Conservation (phyloP, 2,329 filamentous ascomycete genomes). For the Colletotrichum endophyticum region DNA sequence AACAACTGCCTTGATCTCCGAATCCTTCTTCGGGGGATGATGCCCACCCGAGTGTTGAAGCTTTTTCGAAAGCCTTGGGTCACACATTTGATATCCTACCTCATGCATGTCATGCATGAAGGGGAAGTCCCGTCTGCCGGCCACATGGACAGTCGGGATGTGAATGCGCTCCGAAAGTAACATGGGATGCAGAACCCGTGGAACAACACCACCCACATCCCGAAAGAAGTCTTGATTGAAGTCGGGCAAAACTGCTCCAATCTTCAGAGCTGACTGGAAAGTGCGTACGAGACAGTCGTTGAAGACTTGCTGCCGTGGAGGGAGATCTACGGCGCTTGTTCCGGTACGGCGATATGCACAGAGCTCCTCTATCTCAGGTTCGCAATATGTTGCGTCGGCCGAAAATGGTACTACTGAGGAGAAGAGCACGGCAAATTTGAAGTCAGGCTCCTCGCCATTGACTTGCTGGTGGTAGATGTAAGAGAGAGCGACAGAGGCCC, state of each 20-base stretch:
- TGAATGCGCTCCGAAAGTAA: conserved; percentile 1
- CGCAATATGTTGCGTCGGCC: background rate
- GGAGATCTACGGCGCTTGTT: background rate
- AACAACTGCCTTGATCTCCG: conserved; percentile 8
- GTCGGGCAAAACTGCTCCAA: background rate
- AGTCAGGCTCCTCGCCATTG: background rate
- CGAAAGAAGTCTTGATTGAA: conserved; percentile 12
- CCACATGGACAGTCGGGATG: conserved; percentile 16
- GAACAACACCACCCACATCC: background rate
- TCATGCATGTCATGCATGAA: conserved; percentile 19
- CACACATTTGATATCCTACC: conserved; percentile 8
- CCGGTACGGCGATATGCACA: background rate
- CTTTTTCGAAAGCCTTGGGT: background rate
- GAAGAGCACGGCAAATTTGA: conserved; percentile 12
- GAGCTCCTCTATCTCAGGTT: background rate
- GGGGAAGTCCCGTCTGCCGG: conserved; percentile 2
- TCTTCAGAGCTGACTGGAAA: conserved; percentile 8
- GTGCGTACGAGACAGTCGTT: conserved; percentile 2
- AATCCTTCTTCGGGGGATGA: conserved; percentile 2
- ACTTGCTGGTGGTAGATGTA: conserved; percentile 8
- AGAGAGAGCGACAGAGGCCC: conserved; percentile 12
- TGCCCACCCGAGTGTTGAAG: conserved; percentile 10
- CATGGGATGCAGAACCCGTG: background rate
- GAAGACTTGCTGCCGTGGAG: background rate
- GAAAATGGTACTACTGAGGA: conserved; percentile 10